Conservation (phyloP, 768 basidiomycete species). For the Boletus sensibilis region DNA sequence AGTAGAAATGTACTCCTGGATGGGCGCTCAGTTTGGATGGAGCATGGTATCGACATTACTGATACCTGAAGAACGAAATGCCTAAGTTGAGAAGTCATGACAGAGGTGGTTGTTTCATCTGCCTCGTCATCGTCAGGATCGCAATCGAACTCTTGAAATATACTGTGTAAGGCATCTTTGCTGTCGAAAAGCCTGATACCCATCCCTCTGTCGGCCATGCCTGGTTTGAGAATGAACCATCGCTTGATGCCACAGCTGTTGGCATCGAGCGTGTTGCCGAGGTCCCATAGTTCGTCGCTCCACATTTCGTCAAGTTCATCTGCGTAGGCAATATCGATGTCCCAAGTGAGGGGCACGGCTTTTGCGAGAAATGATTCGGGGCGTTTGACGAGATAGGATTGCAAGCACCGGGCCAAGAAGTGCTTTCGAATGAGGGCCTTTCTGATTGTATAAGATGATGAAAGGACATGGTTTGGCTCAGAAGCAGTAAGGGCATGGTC, state of each 20-base stretch:
- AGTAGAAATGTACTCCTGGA: slow-evolving; percentile 78
- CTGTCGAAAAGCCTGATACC: slow-evolving; percentile 89
- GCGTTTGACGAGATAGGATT: slow-evolving; percentile 71
- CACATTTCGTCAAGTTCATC: slow-evolving; percentile 96
- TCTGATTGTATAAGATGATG: slow-evolving; percentile 85
- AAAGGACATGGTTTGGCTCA: slow-evolving; percentile 50
- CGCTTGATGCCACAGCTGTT: slow-evolving; percentile 24
- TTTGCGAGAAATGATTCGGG: slow-evolving; percentile 52
- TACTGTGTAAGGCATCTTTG: slow-evolving; percentile 64
- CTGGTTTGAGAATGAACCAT: slow-evolving; percentile 98
- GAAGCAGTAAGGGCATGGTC: slow-evolving; percentile 70
- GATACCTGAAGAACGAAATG: slow-evolving; percentile 94
- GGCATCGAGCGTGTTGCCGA: slow-evolving; percentile 58
- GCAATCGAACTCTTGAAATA: slow-evolving; percentile 81
- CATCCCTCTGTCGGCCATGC: slow-evolving; percentile 95
- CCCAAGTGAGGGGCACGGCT: slow-evolving; percentile 73
- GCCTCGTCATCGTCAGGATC: slow-evolving; percentile 51
- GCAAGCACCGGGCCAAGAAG: slow-evolving; percentile 75
- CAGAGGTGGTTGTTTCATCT: slow-evolving; percentile 46
- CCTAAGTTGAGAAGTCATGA: slow-evolving; percentile 83
- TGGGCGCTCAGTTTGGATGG: slow-evolving; percentile 2
- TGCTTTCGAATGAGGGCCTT: slow-evolving; percentile 96
- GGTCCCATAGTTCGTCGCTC: slow-evolving; percentile 90
- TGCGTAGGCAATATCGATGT: slow-evolving; percentile 81
- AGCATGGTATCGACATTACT: neutral